A percentile compares a stretch with the other conserved stretches of the same genome.
Evolutionary conservation across 2,329 filamentous ascomycete genomes (phyloP).

Genomic region (Scolecobasidium constrictum): DNA sequence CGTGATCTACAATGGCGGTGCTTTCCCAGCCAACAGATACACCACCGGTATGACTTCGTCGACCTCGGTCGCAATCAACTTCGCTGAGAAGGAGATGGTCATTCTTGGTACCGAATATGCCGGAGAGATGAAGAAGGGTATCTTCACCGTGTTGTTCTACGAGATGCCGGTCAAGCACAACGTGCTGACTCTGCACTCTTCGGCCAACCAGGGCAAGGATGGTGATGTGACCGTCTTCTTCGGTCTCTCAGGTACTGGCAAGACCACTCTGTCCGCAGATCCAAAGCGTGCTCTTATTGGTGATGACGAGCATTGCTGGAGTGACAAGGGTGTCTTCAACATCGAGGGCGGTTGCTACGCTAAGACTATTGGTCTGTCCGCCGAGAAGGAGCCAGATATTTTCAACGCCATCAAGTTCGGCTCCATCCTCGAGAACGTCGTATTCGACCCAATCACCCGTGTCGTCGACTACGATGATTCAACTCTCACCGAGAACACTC

Average conservation of each 20-base stretch:
- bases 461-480: conserved; percentile 90
- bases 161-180: conserved; percentile 99
- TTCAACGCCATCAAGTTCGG: conserved; percentile 92
- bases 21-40: conserved; percentile 96
- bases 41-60: conserved; percentile 98
- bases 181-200: conserved; percentile 95
- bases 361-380: conserved; percentile 94
- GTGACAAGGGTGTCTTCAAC: conserved; percentile 94
- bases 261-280: conserved; percentile 96
- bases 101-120: conserved; percentile 98
- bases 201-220: conserved; percentile 88
- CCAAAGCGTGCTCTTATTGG: conserved; percentile 93
- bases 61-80: conserved; percentile 97
- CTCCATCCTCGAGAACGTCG: conserved; percentile 95
- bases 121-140: conserved; percentile 94
- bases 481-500: conserved; percentile 95
- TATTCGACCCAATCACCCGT: conserved; percentile 85
- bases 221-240: conserved; percentile 99
- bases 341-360: conserved; percentile 99
- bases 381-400: conserved; percentile 98
- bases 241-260: conserved; percentile 94
- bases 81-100: conserved; percentile 99
- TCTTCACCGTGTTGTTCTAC: conserved; percentile 99
- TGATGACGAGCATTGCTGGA: conserved; percentile 99
- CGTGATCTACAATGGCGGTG: conserved; percentile 98